Evolutionary conservation across 768 basidiomycete species (phyloP).

Genomic region (Boletus patriciae): DNA sequence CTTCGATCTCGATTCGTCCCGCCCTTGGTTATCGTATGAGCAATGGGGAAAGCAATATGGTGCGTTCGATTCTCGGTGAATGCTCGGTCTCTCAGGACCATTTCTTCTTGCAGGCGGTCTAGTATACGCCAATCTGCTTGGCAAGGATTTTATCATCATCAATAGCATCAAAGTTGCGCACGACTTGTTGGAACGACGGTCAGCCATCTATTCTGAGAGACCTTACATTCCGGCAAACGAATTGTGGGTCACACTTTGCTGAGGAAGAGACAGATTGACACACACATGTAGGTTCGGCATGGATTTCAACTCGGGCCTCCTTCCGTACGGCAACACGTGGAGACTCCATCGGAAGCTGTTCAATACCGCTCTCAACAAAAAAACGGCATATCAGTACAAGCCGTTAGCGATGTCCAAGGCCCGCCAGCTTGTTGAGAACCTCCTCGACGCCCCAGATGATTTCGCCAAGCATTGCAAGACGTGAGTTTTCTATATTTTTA

Average conservation of each 20-base stretch:
- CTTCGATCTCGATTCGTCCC: constrained; percentile 17
- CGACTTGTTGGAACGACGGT: constrained; percentile 28
- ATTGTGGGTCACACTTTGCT: constrained; percentile 8
- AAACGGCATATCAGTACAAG: constrained; percentile 10
- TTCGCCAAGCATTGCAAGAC: constrained; percentile 16
- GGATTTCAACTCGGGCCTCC: constrained; percentile 29
- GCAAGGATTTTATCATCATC: constrained; percentile 31
- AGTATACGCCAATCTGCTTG: constrained; percentile 28
- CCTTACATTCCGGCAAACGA: constrained; percentile 23
- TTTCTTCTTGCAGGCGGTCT: constrained; percentile 19
- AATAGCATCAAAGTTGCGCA: constrained; percentile 23
- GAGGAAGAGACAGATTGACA: neutral
- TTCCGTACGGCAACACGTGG: constrained; percentile 33
- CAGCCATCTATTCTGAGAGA: constrained; percentile 28
- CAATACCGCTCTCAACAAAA: constrained; percentile 21
- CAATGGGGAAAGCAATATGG: constrained; percentile 37
- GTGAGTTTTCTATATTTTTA: constrained; percentile 20
- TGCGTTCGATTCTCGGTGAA: constrained; percentile 1
- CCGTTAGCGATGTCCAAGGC: constrained; percentile 19
- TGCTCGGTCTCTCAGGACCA: neutral
- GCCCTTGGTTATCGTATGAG: constrained; percentile 36
- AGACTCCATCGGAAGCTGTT: constrained; percentile 31
- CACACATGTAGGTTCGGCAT: constrained; percentile 26
- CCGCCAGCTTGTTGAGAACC: constrained; percentile 22
- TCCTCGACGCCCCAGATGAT: constrained; percentile 22